Evolutionary conservation across 108 stramenopile species (phyloP), one percentile per base, ranked within the genome.

Genomic region (Conticribra weissflogii): DNA sequence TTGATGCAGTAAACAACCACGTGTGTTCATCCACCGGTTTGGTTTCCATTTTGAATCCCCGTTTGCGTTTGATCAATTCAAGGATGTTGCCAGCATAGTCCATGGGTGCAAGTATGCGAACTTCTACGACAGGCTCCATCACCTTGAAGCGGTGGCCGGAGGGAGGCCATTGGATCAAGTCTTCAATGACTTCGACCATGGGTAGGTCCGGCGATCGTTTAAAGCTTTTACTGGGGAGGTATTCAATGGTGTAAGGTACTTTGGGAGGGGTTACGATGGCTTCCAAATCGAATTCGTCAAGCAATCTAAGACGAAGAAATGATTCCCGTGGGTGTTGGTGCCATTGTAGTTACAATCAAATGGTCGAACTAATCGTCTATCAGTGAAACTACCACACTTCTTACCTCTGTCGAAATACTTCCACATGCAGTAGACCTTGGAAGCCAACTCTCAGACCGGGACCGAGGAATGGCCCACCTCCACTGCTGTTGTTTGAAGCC

Each of bases 211-310:
- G 68, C 46, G 79, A 83, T 21, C 92, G 74, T 22, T 96, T 94
- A 65, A 84, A 90, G 47, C 88, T 88, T 62, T 96, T 93, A 59
- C 84, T 83, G 21, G 91, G 88, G 17, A 96, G 60, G 63, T 92
- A 86, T 22, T 85, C 83, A 22, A 91, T 81, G 45, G 82, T 87
- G 78, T 98, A 99, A 18, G 97, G 96, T 25, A 98, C 99, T 61
- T 96, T 96, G 2, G 99, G 99, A 12, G 97, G 96, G 7, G 99
- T 99, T 18, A 98, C 96, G 21, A 99, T 82, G 3, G 98, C 95
- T 41, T 96, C 96, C 27, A 96, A 69, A n/a, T 85, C 90, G 76
- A 96, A 97, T 78, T 99, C 98, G 72, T 99, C 97, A 58, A 46
- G 14, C n/a, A 98, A 77, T 14, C 36, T 41, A 41, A 41, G 5